A percentile compares a stretch with the other conserved stretches of the same genome.
phyloP scores from a whole-genome alignment of 805 yeast species.

The Ogataea salicorniae region DNA sequence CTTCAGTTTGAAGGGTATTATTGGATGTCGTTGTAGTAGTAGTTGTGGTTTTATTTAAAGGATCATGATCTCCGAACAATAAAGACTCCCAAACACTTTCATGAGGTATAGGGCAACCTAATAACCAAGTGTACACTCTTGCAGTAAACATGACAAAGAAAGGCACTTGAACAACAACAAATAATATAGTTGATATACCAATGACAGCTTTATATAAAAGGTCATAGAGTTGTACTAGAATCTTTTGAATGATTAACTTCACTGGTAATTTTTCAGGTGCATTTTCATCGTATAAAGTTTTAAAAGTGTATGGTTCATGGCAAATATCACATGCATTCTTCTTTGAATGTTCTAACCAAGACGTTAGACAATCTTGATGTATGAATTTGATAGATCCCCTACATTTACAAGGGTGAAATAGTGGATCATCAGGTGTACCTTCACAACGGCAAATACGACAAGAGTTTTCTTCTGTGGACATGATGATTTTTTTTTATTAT shows the following conservation, averaged over 20 bases:
- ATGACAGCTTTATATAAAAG: constrained; percentile 15
- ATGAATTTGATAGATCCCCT: constrained; percentile 89
- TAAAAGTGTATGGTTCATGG: constrained; percentile 59
- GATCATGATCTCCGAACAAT: constrained; percentile 34
- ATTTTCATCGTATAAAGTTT: constrained; percentile 33
- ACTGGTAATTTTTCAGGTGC: constrained; percentile 57
- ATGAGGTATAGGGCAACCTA: constrained; percentile 50
- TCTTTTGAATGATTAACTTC: constrained; percentile 38
- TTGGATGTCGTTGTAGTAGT: too few relatives aligned
- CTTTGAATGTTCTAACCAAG: constrained; percentile 75
- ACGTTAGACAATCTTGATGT: constrained; percentile 86
- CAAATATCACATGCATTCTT: constrained; percentile 83
- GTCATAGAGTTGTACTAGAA: constrained; percentile 14
- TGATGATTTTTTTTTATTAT: not conserved
- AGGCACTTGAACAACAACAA: constrained; percentile 51
- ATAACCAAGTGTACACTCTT: constrained; percentile 48
- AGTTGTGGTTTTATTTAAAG: not conserved
- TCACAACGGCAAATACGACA: constrained; percentile 96
- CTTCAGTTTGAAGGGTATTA: too few relatives aligned
- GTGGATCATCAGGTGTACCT: constrained; percentile 69
- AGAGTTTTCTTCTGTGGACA: constrained; percentile 37
- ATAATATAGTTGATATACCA: constrained; percentile 33
- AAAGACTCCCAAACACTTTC: constrained; percentile 30
- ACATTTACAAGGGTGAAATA: constrained; percentile 90
- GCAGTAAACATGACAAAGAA: constrained; percentile 51